These are phyloP conservation scores for Hyphodiscus hymeniophilus DNA, from an alignment of 495 filamentous ascomycete species.

Conservation along the genomic window DNA sequence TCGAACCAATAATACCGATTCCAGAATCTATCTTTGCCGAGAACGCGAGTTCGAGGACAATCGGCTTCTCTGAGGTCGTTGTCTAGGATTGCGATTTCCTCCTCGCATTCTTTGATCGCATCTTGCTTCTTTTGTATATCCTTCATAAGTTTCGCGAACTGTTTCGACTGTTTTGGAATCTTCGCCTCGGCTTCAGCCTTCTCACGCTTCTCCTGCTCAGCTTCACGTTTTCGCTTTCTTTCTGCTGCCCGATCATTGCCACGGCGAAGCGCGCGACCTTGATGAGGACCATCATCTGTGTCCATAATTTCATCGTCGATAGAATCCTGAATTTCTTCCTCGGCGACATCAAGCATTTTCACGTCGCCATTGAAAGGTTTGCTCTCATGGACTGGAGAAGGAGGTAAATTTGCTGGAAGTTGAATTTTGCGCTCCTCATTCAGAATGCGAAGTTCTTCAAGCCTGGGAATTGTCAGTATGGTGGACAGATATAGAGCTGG, in stretches of 20 bases:
- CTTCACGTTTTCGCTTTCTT: slow-evolving; percentile 76
- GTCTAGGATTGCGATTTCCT: slow-evolving; percentile 73
- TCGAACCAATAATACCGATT: slow-evolving; percentile 99
- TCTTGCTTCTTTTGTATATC: slow-evolving; percentile 82
- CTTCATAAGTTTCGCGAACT: slow-evolving; percentile 77
- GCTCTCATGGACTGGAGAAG: slow-evolving; percentile 49
- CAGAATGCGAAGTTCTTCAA: slow-evolving; percentile 74
- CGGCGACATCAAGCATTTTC: slow-evolving; percentile 53
- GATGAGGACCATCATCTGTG: slow-evolving; percentile 54
- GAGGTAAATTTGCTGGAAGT: slow-evolving; percentile 67
- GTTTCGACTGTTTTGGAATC: slow-evolving; percentile 70
- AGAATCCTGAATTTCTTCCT: slow-evolving; percentile 46
- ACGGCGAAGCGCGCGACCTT: slow-evolving; percentile 66
- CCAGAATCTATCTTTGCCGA: slow-evolving; percentile 93
- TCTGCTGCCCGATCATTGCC: slow-evolving; percentile 70
- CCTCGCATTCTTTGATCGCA: slow-evolving; percentile 69
- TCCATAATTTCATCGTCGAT: slow-evolving; percentile 33
- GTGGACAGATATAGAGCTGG: not conserved
- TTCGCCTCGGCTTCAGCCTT: slow-evolving; percentile 76
- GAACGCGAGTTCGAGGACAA: slow-evolving; percentile 77
- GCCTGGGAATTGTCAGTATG: slow-evolving; percentile 33
- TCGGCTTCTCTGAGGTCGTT: slow-evolving; percentile 90
- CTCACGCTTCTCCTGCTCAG: slow-evolving; percentile 68
- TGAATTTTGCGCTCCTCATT: slow-evolving; percentile 83
- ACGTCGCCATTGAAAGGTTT: slow-evolving; percentile 53